A percentile compares a stretch with the other conserved stretches of the same genome.
Evolutionary conservation across 2,329 filamentous ascomycete species (phyloP).

Genomic region (Pleurostoma richardsiae): DNA sequence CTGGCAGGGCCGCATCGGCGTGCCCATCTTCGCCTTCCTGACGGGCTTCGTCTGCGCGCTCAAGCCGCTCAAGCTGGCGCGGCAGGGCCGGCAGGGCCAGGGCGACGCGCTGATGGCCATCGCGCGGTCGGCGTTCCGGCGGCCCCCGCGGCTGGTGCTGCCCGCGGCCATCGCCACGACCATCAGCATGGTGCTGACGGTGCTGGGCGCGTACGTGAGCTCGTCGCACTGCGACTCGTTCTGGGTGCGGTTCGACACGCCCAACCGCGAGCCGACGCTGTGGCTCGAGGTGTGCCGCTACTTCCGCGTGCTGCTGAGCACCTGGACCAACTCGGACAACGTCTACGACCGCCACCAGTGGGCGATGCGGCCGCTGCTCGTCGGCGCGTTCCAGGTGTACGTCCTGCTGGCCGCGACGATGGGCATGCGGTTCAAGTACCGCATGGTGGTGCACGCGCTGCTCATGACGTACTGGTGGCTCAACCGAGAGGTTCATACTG

Average conservation of each 20-base stretch:
- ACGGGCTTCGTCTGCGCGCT: conserved; percentile 52
- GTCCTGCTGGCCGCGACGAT: conserved; percentile 39
- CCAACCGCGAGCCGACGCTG: conserved; percentile 34
- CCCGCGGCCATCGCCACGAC: conserved; percentile 45
- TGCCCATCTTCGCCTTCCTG: conserved; percentile 51
- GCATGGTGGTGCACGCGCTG: conserved; percentile 36
- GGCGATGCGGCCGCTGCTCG: conserved; percentile 43
- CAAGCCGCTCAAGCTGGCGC: conserved; percentile 45
- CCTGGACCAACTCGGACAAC: conserved; percentile 46
- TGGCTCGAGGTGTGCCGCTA: conserved; percentile 36
- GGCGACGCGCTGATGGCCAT: conserved; percentile 37
- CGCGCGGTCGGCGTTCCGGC: conserved; percentile 47
- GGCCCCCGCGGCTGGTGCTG: conserved; percentile 44
- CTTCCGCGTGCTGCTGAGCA: conserved; percentile 36
- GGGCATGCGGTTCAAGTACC: conserved; percentile 40
- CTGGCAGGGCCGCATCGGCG: conserved; percentile 47
- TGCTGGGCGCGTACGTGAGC: conserved; percentile 40
- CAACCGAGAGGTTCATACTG: conserved; percentile 35
- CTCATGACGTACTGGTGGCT: conserved; percentile 44
- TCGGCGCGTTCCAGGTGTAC: conserved; percentile 45
- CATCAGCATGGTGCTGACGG: conserved; percentile 42
- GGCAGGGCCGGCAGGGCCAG: conserved; percentile 34
- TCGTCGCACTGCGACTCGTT: conserved; percentile 40
- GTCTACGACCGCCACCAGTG: conserved; percentile 50
- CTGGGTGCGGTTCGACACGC: conserved; percentile 46